Evolutionary conservation across 306 rosid genomes (phyloP).

Genomic region (Quercus agrifolia): DNA sequence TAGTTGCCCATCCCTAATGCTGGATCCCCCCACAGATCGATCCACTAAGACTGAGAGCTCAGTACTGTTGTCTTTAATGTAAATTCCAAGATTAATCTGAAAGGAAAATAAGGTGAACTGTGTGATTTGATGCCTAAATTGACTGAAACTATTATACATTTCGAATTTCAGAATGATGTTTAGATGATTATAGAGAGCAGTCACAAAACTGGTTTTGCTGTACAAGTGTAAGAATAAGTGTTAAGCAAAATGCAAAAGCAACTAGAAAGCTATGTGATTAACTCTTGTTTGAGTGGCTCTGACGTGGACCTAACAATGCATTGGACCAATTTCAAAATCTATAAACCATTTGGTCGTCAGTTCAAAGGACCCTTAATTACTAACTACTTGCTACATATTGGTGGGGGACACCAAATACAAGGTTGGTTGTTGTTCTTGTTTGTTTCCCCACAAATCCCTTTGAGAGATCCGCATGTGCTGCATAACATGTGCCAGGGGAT

Average conservation of each 20-base stretch:
- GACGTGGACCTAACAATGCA: background rate
- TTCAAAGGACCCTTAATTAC: too few relatives aligned
- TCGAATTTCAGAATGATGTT: background rate
- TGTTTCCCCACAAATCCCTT: too few relatives aligned
- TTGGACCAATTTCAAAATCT: background rate
- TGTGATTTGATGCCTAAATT: background rate
- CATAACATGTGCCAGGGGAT: background rate
- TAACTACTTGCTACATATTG: too few relatives aligned
- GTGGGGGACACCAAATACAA: too few relatives aligned
- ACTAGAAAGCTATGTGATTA: background rate
- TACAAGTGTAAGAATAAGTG: background rate
- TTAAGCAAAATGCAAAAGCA: background rate
- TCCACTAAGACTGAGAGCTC: constrained; percentile 75
- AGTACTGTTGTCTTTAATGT: constrained; percentile 43
- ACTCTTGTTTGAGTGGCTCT: background rate
- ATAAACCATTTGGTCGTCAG: too few relatives aligned
- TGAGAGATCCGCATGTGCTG: too few relatives aligned
- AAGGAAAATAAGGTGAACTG: constrained; percentile 11
- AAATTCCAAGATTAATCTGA: constrained; percentile 75
- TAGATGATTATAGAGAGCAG: background rate
- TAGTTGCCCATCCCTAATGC: constrained; percentile 66
- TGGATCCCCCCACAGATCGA: constrained; percentile 79
- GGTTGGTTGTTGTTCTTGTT: too few relatives aligned
- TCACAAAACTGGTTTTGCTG: background rate
- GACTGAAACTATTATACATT: background rate